Conservation (phyloP, 257 asterid genomes). For the Apocynum venetum region DNA sequence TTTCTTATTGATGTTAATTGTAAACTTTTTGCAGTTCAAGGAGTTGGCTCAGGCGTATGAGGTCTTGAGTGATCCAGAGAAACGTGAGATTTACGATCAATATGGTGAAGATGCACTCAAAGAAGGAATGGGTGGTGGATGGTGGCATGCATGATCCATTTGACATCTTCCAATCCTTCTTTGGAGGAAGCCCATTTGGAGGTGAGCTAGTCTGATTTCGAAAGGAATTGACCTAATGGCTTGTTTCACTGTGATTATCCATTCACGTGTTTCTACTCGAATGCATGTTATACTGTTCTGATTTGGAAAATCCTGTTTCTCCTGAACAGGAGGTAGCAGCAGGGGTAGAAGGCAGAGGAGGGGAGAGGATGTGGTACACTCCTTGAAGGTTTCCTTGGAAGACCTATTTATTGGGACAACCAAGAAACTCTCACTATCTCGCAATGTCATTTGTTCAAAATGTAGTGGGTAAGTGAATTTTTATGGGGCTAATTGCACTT, state of each 20-base stretch:
- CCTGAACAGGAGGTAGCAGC: conserved; percentile 49
- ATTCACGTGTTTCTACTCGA: no score
- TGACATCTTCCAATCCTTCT: conserved; percentile 68
- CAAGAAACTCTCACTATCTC: conserved; percentile 60
- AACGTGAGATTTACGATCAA: conserved; percentile 69
- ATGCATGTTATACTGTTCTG: neutral
- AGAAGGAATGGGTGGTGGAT: conserved; percentile 68
- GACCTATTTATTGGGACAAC: conserved; percentile 52
- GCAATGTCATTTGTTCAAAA: conserved; percentile 60
- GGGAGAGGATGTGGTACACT: conserved; percentile 69
- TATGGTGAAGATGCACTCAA: conserved; percentile 79
- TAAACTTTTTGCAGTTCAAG: conserved; percentile 41
- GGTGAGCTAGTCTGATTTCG: conserved; percentile 27
- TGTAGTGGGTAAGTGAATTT: conserved; percentile 49
- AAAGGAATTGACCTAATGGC: no score
- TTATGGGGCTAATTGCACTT: neutral
- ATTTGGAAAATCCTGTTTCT: neutral
- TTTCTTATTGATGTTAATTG: neutral
- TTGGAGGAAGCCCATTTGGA: conserved; percentile 47
- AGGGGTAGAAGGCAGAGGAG: conserved; percentile 67
- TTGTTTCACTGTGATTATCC: neutral
- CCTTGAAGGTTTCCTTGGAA: conserved; percentile 63
- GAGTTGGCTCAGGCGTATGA: conserved; percentile 81
- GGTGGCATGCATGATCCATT: conserved; percentile 62
- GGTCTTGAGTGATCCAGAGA: conserved; percentile 65